A percentile compares a stretch with the other conserved stretches of the same genome.
phyloP scores from a whole-genome alignment of 306 rosid species.

The Oxytropis ochrocephala region DNA sequence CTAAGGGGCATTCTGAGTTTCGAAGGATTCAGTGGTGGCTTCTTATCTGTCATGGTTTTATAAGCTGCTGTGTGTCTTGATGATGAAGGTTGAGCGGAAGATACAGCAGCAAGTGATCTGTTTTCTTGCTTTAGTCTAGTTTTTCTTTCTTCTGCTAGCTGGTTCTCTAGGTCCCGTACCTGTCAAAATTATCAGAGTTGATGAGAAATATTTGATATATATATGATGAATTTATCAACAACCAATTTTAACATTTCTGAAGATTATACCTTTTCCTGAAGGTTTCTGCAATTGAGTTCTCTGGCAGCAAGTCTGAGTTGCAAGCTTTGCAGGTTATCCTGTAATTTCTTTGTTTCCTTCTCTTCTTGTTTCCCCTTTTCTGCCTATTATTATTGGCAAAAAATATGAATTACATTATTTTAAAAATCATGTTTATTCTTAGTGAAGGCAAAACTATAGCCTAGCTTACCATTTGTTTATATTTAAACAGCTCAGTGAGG shows the following conservation, averaged over 20 bases:
- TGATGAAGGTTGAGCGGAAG: constrained; percentile 46
- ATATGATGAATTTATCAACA: background rate
- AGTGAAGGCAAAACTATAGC: background rate
- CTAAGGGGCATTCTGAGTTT: constrained; percentile 63
- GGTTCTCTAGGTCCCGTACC: constrained; percentile 93
- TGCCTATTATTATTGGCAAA: constrained; percentile 42
- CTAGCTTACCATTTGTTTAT: constrained; percentile 85
- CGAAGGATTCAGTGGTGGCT: constrained; percentile 77
- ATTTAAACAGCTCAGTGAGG: constrained; percentile 65
- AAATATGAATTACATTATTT: constrained; percentile 1
- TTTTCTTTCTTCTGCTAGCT: constrained; percentile 80
- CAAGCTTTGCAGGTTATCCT: constrained; percentile 59
- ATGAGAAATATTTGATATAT: background rate
- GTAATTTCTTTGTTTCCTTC: constrained; percentile 80
- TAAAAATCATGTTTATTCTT: background rate
- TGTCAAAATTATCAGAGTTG: constrained; percentile 20
- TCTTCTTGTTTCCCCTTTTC: constrained; percentile 86
- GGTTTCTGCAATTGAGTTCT: constrained; percentile 68
- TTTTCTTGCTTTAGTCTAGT: constrained; percentile 71
- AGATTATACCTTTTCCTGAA: constrained; percentile 75
- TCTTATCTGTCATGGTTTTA: constrained; percentile 39
- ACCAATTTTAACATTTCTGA: background rate
- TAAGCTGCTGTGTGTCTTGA: constrained; percentile 27
- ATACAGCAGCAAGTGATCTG: constrained; percentile 52
- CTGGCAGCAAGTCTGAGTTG: constrained; percentile 76